These are phyloP conservation scores for Magnaporthiopsis incrustans DNA, from an alignment of 2,329 filamentous ascomycete genomes.

Conservation along the genomic window DNA sequence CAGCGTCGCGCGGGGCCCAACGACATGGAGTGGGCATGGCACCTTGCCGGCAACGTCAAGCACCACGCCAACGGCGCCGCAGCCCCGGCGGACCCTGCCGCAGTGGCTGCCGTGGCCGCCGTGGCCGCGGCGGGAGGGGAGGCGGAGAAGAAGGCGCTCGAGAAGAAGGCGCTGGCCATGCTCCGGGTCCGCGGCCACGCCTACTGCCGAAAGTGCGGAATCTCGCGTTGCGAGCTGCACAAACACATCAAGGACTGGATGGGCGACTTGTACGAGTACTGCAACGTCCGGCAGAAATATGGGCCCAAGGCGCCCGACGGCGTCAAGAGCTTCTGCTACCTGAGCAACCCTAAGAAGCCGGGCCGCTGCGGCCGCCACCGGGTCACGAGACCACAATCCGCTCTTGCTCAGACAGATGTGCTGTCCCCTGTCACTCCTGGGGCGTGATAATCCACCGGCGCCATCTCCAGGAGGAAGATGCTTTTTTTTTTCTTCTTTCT, in stretches of 20 bases:
- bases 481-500: neutral
- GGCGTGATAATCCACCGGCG: neutral
- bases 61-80: neutral
- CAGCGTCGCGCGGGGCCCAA: constrained; percentile 52
- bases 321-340: constrained; percentile 46
- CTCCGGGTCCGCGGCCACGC: constrained; percentile 50
- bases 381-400: constrained; percentile 20
- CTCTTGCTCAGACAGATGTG: neutral
- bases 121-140: constrained; percentile 7
- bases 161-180: constrained; percentile 29
- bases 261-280: constrained; percentile 49
- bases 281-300: constrained; percentile 50
- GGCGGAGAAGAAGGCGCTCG: constrained; percentile 11
- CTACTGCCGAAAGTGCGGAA: constrained; percentile 54
- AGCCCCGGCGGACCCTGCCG: neutral
- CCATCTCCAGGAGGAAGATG: constrained; percentile 9
- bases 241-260: constrained; percentile 54
- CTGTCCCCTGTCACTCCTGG: neutral
- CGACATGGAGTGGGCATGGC: constrained; percentile 57
- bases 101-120: constrained; percentile 7
- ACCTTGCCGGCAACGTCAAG: constrained; percentile 38
- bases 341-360: constrained; percentile 51
- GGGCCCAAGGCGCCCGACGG: constrained; percentile 38
- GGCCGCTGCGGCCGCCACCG: constrained; percentile 50
- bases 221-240: constrained; percentile 54